These are phyloP conservation scores for Psilocybe azurescens DNA, from an alignment of 768 basidiomycete species.

Conservation along the genomic window DNA sequence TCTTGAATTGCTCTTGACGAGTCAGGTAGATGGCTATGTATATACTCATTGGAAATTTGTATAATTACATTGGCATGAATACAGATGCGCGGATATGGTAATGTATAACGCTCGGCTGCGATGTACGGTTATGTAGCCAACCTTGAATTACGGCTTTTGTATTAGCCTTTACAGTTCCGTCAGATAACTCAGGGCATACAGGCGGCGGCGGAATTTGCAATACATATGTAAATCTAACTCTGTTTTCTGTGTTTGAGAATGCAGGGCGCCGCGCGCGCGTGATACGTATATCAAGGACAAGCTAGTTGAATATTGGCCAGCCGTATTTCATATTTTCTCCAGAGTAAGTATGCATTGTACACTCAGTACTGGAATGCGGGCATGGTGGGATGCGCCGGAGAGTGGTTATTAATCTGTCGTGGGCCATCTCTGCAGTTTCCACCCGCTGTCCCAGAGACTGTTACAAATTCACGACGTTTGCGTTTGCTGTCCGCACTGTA, in stretches of 20 bases:
- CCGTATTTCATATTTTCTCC: neutral
- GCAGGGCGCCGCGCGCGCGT: too few species aligned
- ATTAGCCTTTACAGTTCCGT: neutral
- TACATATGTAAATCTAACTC: neutral
- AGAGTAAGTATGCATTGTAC: too few species aligned
- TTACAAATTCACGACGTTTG: too few species aligned
- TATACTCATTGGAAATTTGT: neutral
- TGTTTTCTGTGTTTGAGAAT: too few species aligned
- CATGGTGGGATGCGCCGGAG: neutral
- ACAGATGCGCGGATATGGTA: neutral
- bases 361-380: neutral
- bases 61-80: neutral
- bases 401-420: neutral
- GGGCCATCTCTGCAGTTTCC: neutral
- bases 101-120: neutral
- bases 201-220: neutral
- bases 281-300: too few species aligned
- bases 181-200: too few species aligned
- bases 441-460: too few species aligned
- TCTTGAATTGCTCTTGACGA: neutral
- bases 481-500: too few species aligned
- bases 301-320: too few species aligned
- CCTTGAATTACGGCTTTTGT: neutral
- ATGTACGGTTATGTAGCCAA: neutral
- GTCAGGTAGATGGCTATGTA: neutral